Evolutionary conservation across 331 rosid genomes (phyloP).

Genomic region (Erythrophleum ivorense): DNA sequence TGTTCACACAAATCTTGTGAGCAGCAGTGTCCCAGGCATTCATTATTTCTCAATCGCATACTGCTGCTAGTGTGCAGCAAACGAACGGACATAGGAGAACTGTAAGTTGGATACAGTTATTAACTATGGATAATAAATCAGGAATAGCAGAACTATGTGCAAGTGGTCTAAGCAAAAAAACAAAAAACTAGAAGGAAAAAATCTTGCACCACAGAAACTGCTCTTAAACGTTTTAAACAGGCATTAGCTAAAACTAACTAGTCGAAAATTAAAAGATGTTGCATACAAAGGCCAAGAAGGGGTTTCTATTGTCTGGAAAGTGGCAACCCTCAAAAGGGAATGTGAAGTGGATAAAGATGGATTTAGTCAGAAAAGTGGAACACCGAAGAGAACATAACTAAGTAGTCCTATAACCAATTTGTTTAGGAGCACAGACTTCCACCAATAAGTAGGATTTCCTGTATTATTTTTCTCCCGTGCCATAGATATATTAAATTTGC

Average conservation of each 20-base stretch:
- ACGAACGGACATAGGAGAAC: not conserved
- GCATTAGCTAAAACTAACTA: not conserved
- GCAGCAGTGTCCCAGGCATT: not conserved
- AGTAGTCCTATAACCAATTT: not conserved
- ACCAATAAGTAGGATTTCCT: not conserved
- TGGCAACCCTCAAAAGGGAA: not conserved
- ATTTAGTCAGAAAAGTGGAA: not conserved
- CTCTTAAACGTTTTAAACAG: constrained; percentile 1
- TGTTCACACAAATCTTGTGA: not conserved
- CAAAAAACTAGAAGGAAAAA: not conserved
- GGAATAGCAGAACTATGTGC: not conserved
- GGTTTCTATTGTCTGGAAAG: not conserved
- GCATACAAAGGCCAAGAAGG: constrained; percentile 18
- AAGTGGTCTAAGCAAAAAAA: not conserved
- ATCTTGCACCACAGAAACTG: not conserved
- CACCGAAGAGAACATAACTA: not conserved
- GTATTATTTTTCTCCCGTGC: not conserved
- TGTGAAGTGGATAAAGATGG: not conserved
- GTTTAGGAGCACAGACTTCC: not conserved
- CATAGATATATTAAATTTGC: not conserved
- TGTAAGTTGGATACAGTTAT: not conserved
- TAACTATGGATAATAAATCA: not conserved
- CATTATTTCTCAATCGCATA: not conserved
- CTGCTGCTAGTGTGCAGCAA: not conserved
- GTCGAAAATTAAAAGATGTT: not conserved